Base-by-base conservation (phyloP, 139 green algal species). In the Tetraselmis striata region DNA sequence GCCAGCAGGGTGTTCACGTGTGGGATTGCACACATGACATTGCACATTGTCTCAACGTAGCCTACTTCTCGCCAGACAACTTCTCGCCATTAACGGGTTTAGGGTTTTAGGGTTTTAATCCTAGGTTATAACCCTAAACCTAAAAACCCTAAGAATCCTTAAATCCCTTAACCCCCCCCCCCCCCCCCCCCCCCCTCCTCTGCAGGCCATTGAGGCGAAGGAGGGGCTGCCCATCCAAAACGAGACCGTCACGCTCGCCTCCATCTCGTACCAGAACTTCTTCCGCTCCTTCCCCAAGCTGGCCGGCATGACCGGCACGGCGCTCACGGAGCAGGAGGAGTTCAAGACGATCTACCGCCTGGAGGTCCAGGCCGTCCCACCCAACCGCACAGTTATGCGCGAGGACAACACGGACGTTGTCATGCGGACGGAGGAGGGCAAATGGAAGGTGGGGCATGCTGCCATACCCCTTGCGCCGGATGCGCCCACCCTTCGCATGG, bases 271-370 rank as follows among this genome's bases (percentile, higher is more conserved):
- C 89, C 97, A 99, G 91, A 94, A 90, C 59, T 95, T 94, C 85
- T 95, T 95, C 90, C 80, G 90, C 27, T 85, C 83, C 77, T 94
- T 92, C 85, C 91, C 90, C 79, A 93, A 93, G 83, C 84, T 92
- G 45, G 86, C 89, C 79, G 94, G 94, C 79, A 98, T 97, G 94
- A 97, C 94, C 0, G 95, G 95, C 30, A 99, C 97, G 25, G 97
- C 97, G 0, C 89, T 90, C 30, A 99, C 97, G 1, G 97, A 99
- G 88, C 87, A 92, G n/a, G 88, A 89, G 23, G 97, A 99, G 90
- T 99, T 99, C 86, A 85, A 92, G 75, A 94, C 89, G 77, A 99
- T 98, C 87, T 99, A 99, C 91, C 92, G 96, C 79, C 90, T 99
- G 76, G 83, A 90, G 2, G 96, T 99, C 31, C 86, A 92, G 11